Base-by-base conservation (phyloP, 2,329 filamentous ascomycete species). In the Camptophora hylomeconis region DNA sequence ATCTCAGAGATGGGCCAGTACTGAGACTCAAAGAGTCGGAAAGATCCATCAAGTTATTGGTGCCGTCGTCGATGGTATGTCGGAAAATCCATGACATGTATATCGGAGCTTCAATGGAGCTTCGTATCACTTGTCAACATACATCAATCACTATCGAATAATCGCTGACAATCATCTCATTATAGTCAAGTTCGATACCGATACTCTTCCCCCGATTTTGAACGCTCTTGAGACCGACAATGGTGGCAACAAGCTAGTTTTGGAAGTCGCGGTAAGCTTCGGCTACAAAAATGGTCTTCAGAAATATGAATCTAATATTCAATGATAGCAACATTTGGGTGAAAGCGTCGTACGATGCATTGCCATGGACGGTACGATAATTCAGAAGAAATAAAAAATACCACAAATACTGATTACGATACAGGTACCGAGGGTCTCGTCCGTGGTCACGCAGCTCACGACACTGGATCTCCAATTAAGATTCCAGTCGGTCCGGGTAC, bases 311-410 rank as follows among this genome's bases (percentile, higher is more conserved):
- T 25, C 36, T 53, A 41, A 46, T 44, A 43, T 42, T 42, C 44
- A 12, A 17, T 13, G 17, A 9, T 19, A 94, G 84, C 89, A 98
- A 94, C 89, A 95, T 76, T 69, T 98, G 64, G 89, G 89, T 69
- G 82, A 98, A 72, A 93, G 83, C 72, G 82, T 94, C 58, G 89
- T 98, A 62, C 79, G 89, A 65, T 92, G 83, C 65, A 98, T 98
- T 92, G 89, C 89, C 67, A 98, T 98, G 89, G 89, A 98, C 67
- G 89, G 87, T 92, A 76, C 23, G 29, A 28, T 17, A 25, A 33
- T 33, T 11, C 20, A n/a, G 9, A 16, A 5, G 12, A n/a, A 19
- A 20, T 10, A 20, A 25, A 3, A 11, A n/a, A 1, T 16, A n/a
- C 8, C 20, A 20, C 18, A 15, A 24, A 24, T 21, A 12, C 28